A percentile compares a stretch with the other conserved stretches of the same genome.
Evolutionary conservation across 306 rosid genomes (phyloP).

Genomic region (Biancaea sappan): DNA sequence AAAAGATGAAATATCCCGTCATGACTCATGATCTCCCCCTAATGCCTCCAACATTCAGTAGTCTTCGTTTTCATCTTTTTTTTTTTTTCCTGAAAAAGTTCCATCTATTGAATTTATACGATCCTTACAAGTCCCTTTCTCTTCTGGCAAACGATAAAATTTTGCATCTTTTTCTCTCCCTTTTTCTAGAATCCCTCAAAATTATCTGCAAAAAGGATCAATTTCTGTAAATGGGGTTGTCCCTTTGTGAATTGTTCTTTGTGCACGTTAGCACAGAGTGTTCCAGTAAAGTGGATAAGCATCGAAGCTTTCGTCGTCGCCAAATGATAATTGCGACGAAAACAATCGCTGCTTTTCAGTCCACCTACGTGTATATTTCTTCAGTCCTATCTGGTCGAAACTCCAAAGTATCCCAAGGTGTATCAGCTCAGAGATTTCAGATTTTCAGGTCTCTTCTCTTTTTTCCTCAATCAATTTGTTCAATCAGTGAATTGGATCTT

Average conservation of each 20-base stretch:
- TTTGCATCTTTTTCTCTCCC: neutral
- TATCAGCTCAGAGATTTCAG: neutral
- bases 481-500: neutral
- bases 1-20: neutral
- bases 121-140: neutral
- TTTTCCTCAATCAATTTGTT: neutral
- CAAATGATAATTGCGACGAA: neutral
- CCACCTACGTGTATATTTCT: constrained; percentile 34
- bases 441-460: constrained; percentile 23
- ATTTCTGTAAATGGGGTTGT: neutral
- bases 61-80: neutral
- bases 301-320: neutral
- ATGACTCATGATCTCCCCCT: neutral
- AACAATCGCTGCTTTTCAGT: constrained; percentile 24
- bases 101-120: neutral
- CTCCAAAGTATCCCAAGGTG: neutral
- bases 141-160: neutral
- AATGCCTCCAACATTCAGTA: neutral
- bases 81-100: too few species aligned
- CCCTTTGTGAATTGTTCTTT: neutral
- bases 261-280: neutral
- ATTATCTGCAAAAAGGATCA: neutral
- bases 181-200: neutral
- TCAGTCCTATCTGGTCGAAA: neutral
- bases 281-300: neutral